Evolutionary conservation across 139 green algal species (phyloP), one percentile per base, ranked within the genome.

Genomic region (Gonium pectorale): DNA sequence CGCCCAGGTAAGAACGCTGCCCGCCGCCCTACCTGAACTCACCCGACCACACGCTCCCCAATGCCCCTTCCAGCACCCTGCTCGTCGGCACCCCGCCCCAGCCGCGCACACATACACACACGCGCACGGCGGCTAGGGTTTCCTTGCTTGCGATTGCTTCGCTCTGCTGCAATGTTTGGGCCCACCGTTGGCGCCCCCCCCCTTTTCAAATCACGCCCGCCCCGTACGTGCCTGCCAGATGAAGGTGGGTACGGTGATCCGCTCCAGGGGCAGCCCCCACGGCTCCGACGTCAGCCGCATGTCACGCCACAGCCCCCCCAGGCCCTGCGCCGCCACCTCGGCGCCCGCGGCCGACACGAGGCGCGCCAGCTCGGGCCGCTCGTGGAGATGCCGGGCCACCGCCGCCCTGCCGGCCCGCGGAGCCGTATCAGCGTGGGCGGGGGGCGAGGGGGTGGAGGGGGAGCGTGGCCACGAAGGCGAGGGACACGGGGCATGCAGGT

Each of bases 251-350:
- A 56, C 74, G 2, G 38, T 70, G 38, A 81, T 81, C 27, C 56
- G 38, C 38, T 41, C 74, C 38, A 81, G 74, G 31, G 38, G 38
- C 54, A 81, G 56, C 9, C 40, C 54, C 74, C 74, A 81, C 24
- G 74, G 74, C 74, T 81, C 74, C 7, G 38, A 60, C 0, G 74
- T 81, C 13, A 81, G 74, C 56, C 74, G 54, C 74, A 81, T 81
- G 56, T 81, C 74, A 8, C 3, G 33, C 54, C 56, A 81, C 56
- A 81, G 74, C 13, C 74, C 74, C 13, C 19, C 54, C 37, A 81
- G 40, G 5, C 74, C 74, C 74, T 81, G 74, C 35, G 56, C 40
- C 38, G 24, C 8, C 38, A 33, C 56, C 40, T 81, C 74, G 0
- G 7, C 0, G 0, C 74, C 56, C 27, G 27, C 19, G 13, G 27